Base-by-base conservation (phyloP, 768 basidiomycete species). In the Rubroboletus satanas region DNA sequence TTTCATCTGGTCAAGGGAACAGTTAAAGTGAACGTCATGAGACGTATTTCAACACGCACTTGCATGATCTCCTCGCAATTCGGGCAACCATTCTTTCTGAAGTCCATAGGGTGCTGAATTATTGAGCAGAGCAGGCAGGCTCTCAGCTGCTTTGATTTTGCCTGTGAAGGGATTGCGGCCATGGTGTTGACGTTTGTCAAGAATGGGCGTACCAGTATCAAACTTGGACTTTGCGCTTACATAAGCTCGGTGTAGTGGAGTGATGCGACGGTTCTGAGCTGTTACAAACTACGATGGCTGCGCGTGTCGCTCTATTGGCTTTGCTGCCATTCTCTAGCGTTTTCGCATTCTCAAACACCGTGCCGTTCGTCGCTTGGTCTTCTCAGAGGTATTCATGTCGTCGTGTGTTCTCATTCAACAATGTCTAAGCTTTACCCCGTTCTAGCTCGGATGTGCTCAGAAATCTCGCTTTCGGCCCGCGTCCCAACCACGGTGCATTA, bases 11-110 rank as follows among this genome's bases (percentile, higher is more conserved):
- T 45, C 21, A 39, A 50, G 18, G 43, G 33, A 33, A 45, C n/a
- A 15, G 18, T 49, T 31, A 21, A 32, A 32, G 32, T 36, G 46
- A 37, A 57, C n/a, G 26, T 12, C 46, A 29, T 5, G 14, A 47
- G 5, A 49, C 7, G 55, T 28, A 23, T 29, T 8, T 36, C 36
- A 36, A 31, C 7, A 69, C 81, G 52, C 56, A 95, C 96, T 79
- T 94, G 88, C 70, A 98, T 81, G 61, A 95, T 79, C 67, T 96
- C 92, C 63, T 98, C 96, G 67, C 97, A 99, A 70, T 99, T 99
- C 42, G 96, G 96, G 69, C 97, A 99, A 6, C 97, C 97, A 21
- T 77, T 74, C 62, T 82, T 85, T 41, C 87, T 77, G 69, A 98
- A 99, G 61, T 98, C 96, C 38, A 77, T 75, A 0, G 92, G 84